Percentiles rank a stretch among this genome's conserved stretches.
Evolutionary conservation across 192 early-diverging fungal genomes (phyloP).

Genomic region (Backusella sp.): DNA sequence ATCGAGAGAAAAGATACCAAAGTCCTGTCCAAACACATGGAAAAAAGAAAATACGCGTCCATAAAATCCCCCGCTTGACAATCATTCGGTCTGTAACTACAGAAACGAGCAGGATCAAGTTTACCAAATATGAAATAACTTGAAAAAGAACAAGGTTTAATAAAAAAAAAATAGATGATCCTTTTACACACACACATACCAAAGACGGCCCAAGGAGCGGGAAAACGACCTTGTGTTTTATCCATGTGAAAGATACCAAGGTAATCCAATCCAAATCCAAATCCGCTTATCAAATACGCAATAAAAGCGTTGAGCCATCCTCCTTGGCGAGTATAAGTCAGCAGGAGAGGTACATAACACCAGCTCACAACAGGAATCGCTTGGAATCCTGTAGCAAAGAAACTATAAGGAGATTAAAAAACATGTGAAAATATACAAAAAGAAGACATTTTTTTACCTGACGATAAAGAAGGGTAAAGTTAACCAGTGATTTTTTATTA

Average conservation of each 20-base stretch:
- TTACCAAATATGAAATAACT: background rate
- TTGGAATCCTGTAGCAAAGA: constrained; percentile 21
- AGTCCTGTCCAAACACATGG: constrained; percentile 14
- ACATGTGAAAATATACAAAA: background rate
- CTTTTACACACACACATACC: background rate
- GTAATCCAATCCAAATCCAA: constrained; percentile 2
- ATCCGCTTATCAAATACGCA: background rate
- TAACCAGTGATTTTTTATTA: background rate
- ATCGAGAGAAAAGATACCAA: constrained; percentile 11
- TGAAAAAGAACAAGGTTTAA: background rate
- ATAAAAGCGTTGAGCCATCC: background rate
- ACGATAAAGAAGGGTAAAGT: background rate
- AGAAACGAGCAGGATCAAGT: background rate
- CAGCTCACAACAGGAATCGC: constrained; percentile 14
- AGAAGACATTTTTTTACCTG: background rate
- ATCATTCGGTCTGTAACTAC: background rate
- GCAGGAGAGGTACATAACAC: background rate
- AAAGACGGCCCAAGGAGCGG: background rate
- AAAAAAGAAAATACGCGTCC: constrained; percentile 13
- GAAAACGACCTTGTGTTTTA: background rate
- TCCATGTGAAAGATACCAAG: constrained; percentile 10
- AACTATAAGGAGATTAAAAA: background rate
- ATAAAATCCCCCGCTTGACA: background rate
- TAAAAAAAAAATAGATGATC: too few relatives aligned
- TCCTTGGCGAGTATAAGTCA: constrained; percentile 7